These are phyloP conservation scores for Lactifluus piperatus DNA, from an alignment of 768 basidiomycete genomes.

Conservation along the genomic window DNA sequence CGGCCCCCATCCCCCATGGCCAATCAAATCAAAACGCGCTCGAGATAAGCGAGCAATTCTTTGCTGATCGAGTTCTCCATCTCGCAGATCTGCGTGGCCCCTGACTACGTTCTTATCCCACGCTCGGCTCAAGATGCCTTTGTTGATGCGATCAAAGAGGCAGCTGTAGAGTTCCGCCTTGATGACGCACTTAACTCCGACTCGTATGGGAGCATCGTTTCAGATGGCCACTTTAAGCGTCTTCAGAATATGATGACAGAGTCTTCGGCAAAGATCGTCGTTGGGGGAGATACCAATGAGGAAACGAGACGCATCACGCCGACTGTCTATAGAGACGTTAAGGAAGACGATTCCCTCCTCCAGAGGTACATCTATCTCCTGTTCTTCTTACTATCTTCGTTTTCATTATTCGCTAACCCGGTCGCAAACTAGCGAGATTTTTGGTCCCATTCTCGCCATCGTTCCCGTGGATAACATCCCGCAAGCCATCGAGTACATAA, in stretches of 20 bases:
- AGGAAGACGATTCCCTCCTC: constrained; percentile 47
- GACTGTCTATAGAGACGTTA: constrained; percentile 49
- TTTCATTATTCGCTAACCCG: not conserved
- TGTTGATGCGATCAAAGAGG: constrained; percentile 35
- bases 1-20: no score
- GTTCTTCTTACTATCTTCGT: not conserved
- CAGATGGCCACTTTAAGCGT: constrained; percentile 44
- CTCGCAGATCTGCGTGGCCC: constrained; percentile 32
- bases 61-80: not conserved
- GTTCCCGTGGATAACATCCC: constrained; percentile 46
- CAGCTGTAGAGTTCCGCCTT: constrained; percentile 44
- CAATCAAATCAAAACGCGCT: not conserved
- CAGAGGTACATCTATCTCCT: constrained; percentile 37
- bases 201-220: constrained; percentile 45
- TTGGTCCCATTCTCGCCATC: constrained; percentile 64
- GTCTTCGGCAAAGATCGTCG: constrained; percentile 48
- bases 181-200: constrained; percentile 38
- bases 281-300: constrained; percentile 41
- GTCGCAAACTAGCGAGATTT: constrained; percentile 47
- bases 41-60: not conserved
- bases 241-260: constrained; percentile 40
- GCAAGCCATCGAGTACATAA: constrained; percentile 48
- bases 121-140: constrained; percentile 39
- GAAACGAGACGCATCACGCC: constrained; percentile 42
- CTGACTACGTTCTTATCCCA: constrained; percentile 39